A percentile compares a stretch with the other conserved stretches of the same genome.
Evolutionary conservation across 2,329 filamentous ascomycete genomes (phyloP).

Genomic region (Allantophomopsis lycopodina): DNA sequence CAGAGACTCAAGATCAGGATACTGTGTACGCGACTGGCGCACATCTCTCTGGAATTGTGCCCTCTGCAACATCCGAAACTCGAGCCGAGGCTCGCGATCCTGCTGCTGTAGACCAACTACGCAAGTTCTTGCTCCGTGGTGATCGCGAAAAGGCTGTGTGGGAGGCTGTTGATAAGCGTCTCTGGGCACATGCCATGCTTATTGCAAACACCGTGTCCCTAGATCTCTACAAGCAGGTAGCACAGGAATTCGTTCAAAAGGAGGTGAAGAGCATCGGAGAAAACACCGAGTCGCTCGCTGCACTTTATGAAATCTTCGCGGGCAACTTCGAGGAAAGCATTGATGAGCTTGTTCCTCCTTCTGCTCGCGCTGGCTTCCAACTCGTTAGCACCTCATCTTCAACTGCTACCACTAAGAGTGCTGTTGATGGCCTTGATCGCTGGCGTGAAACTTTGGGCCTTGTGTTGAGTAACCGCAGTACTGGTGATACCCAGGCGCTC

Average conservation of each 20-base stretch:
- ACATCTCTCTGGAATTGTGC: slow-evolving; percentile 24
- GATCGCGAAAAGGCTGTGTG: slow-evolving; percentile 87
- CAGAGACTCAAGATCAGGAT: slow-evolving; percentile 12
- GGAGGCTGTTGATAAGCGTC: slow-evolving; percentile 79
- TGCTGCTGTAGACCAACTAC: slow-evolving; percentile 56
- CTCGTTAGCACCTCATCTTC: slow-evolving; percentile 67
- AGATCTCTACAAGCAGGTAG: slow-evolving; percentile 81
- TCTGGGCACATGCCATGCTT: slow-evolving; percentile 95
- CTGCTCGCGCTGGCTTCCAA: slow-evolving; percentile 82
- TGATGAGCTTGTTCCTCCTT: slow-evolving; percentile 87
- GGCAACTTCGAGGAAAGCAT: slow-evolving; percentile 91
- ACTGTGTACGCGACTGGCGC: slow-evolving; percentile 21
- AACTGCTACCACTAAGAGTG: slow-evolving; percentile 50
- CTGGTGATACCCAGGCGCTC: slow-evolving; percentile 65
- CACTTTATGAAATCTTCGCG: slow-evolving; percentile 85
- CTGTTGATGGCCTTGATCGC: slow-evolving; percentile 74
- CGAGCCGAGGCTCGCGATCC: slow-evolving; percentile 54
- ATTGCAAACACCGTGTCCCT: slow-evolving; percentile 67
- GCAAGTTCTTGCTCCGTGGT: slow-evolving; percentile 60
- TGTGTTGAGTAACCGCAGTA: slow-evolving; percentile 76
- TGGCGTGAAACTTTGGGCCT: slow-evolving; percentile 86
- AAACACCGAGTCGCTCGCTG: slow-evolving; percentile 77
- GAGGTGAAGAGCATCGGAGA: slow-evolving; percentile 75
- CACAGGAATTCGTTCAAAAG: slow-evolving; percentile 89
- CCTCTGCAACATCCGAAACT: slow-evolving; percentile 22